Evolutionary conservation across 139 green algal genomes (phyloP).

Genomic region (Chloropicon primus): DNA sequence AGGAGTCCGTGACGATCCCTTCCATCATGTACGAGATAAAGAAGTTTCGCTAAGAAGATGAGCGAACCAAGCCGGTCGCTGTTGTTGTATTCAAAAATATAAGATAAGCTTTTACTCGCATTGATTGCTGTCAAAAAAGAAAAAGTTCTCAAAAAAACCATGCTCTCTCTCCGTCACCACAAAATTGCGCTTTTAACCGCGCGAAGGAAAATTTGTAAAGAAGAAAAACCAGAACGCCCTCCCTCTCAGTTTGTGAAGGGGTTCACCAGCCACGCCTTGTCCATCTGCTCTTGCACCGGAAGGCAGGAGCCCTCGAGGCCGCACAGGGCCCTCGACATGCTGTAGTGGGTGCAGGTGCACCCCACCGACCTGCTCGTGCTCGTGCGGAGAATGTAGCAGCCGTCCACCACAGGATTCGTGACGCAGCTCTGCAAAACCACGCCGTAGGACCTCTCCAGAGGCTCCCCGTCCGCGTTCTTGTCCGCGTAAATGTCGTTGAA

Average conservation of each 20-base stretch:
- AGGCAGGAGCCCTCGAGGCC: neutral
- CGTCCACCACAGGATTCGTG: neutral
- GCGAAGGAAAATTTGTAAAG: neutral
- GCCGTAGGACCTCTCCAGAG: neutral
- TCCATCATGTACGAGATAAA: slow-evolving; percentile 90
- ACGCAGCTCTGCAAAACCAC: neutral
- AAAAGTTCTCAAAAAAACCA: too few species aligned
- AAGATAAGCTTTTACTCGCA: too few species aligned
- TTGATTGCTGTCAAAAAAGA: too few species aligned
- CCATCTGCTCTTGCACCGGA: neutral
- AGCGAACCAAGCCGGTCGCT: too few species aligned
- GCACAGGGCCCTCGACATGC: neutral
- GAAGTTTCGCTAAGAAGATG: slow-evolving; percentile 18
- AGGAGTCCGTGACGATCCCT: slow-evolving; percentile 76
- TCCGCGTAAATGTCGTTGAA: neutral
- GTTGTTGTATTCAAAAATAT: too few species aligned
- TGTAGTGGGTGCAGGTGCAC: neutral
- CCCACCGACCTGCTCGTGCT: neutral
- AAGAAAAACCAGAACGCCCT: neutral
- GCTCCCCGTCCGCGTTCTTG: neutral
- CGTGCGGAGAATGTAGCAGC: neutral
- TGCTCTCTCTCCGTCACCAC: too few species aligned
- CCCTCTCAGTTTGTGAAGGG: neutral
- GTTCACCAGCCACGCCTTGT: neutral
- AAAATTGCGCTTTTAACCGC: too few species aligned